These are phyloP conservation scores for Dothistroma pini DNA, from an alignment of 2,329 filamentous ascomycete genomes.

Conservation along the genomic window DNA sequence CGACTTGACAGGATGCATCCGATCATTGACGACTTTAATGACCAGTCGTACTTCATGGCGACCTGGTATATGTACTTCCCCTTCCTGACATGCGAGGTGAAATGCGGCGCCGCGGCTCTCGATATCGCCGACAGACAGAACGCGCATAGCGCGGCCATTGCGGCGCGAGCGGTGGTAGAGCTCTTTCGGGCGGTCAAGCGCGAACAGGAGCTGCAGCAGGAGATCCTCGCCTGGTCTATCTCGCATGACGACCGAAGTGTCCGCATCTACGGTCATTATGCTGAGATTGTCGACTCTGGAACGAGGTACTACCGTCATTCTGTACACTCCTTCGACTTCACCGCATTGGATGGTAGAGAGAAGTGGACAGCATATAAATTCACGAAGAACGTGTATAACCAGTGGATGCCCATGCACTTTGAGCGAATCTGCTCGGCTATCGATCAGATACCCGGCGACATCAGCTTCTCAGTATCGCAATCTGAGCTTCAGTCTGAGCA, in stretches of 20 bases:
- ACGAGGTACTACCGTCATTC: constrained; percentile 23
- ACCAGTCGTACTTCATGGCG: constrained; percentile 34
- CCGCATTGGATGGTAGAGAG: constrained; percentile 13
- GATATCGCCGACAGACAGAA: constrained; percentile 27
- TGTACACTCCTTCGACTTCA: constrained; percentile 17
- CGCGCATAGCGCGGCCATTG: constrained; percentile 22
- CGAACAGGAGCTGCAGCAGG: constrained; percentile 29
- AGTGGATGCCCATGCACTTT: constrained; percentile 19
- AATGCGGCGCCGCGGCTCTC: constrained; percentile 21
- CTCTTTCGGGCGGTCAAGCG: constrained; percentile 31
- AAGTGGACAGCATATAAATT: constrained; percentile 24
- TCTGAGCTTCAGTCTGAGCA: constrained; percentile 9
- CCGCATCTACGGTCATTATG: constrained; percentile 16
- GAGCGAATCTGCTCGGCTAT: constrained; percentile 20
- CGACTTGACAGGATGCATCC: constrained; percentile 19
- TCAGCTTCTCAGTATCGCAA: constrained; percentile 14
- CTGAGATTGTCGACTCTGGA: constrained; percentile 4
- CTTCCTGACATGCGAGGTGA: constrained; percentile 26
- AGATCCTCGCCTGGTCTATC: constrained; percentile 17
- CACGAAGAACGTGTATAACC: constrained; percentile 19
- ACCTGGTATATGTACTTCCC: constrained; percentile 24
- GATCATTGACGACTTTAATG: constrained; percentile 26
- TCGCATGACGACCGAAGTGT: constrained; percentile 16
- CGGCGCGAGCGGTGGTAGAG: constrained; percentile 20
- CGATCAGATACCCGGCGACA: constrained; percentile 16